Evolutionary conservation across 768 basidiomycete species (phyloP).

Genomic region (Baorangia bicolor): DNA sequence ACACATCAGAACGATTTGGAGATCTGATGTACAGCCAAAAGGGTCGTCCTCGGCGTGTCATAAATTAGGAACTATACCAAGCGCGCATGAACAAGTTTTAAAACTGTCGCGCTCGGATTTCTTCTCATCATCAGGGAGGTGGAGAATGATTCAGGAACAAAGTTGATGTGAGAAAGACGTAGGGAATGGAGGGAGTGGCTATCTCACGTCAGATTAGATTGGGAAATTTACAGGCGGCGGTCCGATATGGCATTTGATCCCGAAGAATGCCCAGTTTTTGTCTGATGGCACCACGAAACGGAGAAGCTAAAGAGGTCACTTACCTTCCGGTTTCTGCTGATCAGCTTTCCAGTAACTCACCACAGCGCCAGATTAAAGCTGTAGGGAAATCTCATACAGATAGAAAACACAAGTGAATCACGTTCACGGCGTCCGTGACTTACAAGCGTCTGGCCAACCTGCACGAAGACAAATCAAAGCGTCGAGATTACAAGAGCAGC

Average conservation of each 20-base stretch:
- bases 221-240: neutral
- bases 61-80: neutral
- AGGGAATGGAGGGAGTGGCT: neutral
- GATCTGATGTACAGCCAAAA: neutral
- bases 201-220: neutral
- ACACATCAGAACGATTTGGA: neutral
- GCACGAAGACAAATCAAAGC: slow-evolving; percentile 1
- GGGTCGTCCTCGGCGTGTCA: neutral
- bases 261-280: neutral
- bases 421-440: neutral
- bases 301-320: neutral
- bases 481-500: slow-evolving; percentile 8
- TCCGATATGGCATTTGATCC: neutral
- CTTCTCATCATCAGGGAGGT: neutral
- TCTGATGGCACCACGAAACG: neutral
- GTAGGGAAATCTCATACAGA: neutral
- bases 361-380: neutral
- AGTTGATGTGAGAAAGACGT: neutral
- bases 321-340: neutral
- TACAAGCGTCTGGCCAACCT: neutral
- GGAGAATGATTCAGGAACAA: neutral
- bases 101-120: neutral
- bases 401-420: neutral
- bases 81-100: neutral
- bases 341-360: neutral